These are phyloP conservation scores for Rhynchosporium secalis DNA, from an alignment of 2,329 filamentous ascomycete species.

Conservation along the genomic window DNA sequence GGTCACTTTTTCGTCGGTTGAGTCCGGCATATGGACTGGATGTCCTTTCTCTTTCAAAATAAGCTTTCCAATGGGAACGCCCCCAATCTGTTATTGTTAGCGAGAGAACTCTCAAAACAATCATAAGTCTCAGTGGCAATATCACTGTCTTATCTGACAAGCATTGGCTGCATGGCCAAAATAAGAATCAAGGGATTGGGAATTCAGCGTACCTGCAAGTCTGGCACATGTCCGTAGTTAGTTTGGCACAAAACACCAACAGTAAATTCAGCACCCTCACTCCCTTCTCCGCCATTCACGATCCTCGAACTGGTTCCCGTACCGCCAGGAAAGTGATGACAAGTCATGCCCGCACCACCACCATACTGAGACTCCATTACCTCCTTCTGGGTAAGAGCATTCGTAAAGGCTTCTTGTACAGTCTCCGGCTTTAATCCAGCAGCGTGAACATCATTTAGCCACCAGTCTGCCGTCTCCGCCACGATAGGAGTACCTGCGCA, in stretches of 20 bases:
- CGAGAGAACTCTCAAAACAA: not conserved
- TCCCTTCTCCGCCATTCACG: constrained; percentile 47
- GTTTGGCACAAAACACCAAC: constrained; percentile 63
- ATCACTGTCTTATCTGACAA: not conserved
- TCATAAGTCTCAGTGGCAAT: not conserved
- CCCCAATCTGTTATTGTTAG: constrained; percentile 45
- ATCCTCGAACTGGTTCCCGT: constrained; percentile 62
- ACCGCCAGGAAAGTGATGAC: constrained; percentile 66
- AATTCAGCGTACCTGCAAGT: constrained; percentile 45
- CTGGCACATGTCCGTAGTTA: constrained; percentile 60
- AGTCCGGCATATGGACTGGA: constrained; percentile 36
- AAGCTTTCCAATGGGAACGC: constrained; percentile 61
- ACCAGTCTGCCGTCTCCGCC: constrained; percentile 64
- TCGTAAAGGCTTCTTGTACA: constrained; percentile 54
- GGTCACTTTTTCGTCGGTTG: constrained; percentile 23
- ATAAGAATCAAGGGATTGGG: not conserved
- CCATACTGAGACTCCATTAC: constrained; percentile 64
- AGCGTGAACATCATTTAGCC: constrained; percentile 56
- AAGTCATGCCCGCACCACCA: constrained; percentile 68
- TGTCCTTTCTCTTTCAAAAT: constrained; percentile 49
- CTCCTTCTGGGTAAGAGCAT: constrained; percentile 47
- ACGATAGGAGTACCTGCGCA: constrained; percentile 49
- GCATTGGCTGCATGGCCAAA: not conserved
- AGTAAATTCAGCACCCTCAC: constrained; percentile 49
- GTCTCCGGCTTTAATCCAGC: constrained; percentile 57